phyloP scores from a whole-genome alignment of 2,329 filamentous ascomycete species.

The Colletotrichum agaves region DNA sequence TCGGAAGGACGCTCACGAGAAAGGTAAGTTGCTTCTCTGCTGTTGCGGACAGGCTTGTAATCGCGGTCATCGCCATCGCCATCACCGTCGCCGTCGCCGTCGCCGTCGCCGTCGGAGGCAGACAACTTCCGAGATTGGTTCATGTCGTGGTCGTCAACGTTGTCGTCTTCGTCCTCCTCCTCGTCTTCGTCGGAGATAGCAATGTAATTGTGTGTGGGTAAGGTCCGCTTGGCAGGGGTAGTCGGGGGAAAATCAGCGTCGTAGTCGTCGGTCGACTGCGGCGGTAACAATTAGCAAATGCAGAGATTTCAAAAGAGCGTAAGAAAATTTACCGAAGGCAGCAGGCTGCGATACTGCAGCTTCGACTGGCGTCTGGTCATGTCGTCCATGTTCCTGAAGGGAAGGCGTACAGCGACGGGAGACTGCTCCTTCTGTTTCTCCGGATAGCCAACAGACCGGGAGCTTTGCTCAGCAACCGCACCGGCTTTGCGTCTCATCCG shows the following conservation, averaged over 20 bases:
- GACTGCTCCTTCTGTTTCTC: background rate
- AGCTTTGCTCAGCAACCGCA: background rate
- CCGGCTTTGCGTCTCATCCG: background rate
- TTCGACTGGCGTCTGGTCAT: background rate
- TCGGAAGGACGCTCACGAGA: no score
- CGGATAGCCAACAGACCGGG: no score
- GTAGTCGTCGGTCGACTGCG: background rate
- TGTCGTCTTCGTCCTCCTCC: background rate
- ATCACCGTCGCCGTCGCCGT: background rate
- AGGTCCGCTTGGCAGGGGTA: background rate
- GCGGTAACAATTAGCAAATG: background rate
- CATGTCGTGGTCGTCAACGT: no score
- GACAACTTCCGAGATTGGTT: background rate
- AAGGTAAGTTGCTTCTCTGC: background rate
- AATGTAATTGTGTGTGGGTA: background rate
- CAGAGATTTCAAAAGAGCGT: no score
- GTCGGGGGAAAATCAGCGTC: background rate
- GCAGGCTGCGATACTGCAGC: background rate
- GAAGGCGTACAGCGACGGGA: background rate
- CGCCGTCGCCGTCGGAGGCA: background rate
- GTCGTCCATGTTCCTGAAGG: background rate
- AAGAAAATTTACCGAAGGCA: background rate
- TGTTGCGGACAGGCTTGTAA: constrained; percentile 14
- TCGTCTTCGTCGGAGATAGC: background rate
- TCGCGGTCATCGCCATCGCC: background rate